Evolutionary conservation across 2,329 filamentous ascomycete genomes (phyloP).

Genomic region (Bipolaris oryzae): DNA sequence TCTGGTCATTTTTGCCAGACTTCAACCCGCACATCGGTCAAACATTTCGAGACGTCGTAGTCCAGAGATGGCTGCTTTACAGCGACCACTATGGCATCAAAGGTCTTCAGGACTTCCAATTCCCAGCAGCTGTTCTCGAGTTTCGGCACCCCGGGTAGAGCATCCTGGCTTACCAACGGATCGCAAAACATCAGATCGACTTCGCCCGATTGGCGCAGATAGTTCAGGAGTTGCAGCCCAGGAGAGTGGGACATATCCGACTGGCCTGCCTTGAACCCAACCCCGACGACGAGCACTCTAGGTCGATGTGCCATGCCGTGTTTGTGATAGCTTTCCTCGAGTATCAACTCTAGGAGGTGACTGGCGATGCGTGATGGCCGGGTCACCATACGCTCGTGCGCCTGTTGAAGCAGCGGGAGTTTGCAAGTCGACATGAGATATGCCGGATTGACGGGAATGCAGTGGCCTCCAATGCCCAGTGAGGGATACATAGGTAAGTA

Average conservation of each 20-base stretch:
- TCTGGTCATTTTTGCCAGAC: neutral
- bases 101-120: slow-evolving; percentile 45
- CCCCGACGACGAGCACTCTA: slow-evolving; percentile 52
- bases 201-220: slow-evolving; percentile 46
- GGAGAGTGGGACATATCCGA: slow-evolving; percentile 57
- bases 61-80: slow-evolving; percentile 54
- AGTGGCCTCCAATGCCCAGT: slow-evolving; percentile 62
- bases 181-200: slow-evolving; percentile 56
- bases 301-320: slow-evolving; percentile 1
- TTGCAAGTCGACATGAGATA: slow-evolving; percentile 58
- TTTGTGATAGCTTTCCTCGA: neutral
- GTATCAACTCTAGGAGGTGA: slow-evolving; percentile 8
- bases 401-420: slow-evolving; percentile 56
- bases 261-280: slow-evolving; percentile 60
- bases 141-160: slow-evolving; percentile 42
- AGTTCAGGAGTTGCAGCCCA: slow-evolving; percentile 45
- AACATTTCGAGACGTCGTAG: slow-evolving; percentile 46
- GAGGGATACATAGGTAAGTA: slow-evolving; percentile 57
- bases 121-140: slow-evolving; percentile 51
- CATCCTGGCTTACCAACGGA: slow-evolving; percentile 52
- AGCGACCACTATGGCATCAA: slow-evolving; percentile 55
- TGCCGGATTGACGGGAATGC: slow-evolving; percentile 62
- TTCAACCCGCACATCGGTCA: slow-evolving; percentile 34
- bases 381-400: slow-evolving; percentile 52
- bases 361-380: slow-evolving; percentile 48